Percentiles rank a stretch among this genome's conserved stretches.
Conservation (phyloP, 306 rosid genomes). For the Begonia fuchsioides region DNA sequence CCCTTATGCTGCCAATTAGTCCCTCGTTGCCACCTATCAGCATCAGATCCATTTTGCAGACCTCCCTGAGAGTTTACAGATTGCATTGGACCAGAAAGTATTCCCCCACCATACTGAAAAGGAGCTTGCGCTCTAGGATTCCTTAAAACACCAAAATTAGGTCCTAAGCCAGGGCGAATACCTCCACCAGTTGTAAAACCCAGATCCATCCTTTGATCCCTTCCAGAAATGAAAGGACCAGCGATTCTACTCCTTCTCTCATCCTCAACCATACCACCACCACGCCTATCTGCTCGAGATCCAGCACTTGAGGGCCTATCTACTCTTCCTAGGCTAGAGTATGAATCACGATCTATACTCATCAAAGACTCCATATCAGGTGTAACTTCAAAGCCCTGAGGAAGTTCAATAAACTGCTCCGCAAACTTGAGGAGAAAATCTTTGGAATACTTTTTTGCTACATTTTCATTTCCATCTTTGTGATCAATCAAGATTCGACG, state of each 20-base stretch:
- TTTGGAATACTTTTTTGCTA: slow-evolving; percentile 57
- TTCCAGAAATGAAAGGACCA: slow-evolving; percentile 13
- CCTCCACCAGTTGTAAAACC: slow-evolving; percentile 31
- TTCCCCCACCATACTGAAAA: slow-evolving; percentile 42
- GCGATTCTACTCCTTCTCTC: slow-evolving; percentile 56
- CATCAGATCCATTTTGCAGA: slow-evolving; percentile 54
- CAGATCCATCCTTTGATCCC: slow-evolving; percentile 36
- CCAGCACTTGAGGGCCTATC: slow-evolving; percentile 42
- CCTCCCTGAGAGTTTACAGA: slow-evolving; percentile 60
- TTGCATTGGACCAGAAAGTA: slow-evolving; percentile 67
- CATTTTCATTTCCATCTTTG: slow-evolving; percentile 30
- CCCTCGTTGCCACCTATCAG: slow-evolving; percentile 83
- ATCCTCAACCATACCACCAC: slow-evolving; percentile 45
- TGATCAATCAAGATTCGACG: slow-evolving; percentile 6
- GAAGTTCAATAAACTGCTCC: slow-evolving; percentile 46
- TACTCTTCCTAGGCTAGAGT: slow-evolving; percentile 57
- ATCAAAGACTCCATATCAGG: slow-evolving; percentile 33
- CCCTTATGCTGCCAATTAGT: slow-evolving; percentile 51
- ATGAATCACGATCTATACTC: slow-evolving; percentile 41
- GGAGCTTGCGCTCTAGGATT: slow-evolving; percentile 49
- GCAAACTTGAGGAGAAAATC: slow-evolving; percentile 78
- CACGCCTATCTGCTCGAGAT: slow-evolving; percentile 62
- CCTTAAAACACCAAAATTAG: slow-evolving; percentile 58
- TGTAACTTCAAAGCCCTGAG: slow-evolving; percentile 39
- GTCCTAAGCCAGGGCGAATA: slow-evolving; percentile 53